These are phyloP conservation scores for Exserohilum turcica DNA, from an alignment of 2,329 filamentous ascomycete genomes.

Conservation along the genomic window DNA sequence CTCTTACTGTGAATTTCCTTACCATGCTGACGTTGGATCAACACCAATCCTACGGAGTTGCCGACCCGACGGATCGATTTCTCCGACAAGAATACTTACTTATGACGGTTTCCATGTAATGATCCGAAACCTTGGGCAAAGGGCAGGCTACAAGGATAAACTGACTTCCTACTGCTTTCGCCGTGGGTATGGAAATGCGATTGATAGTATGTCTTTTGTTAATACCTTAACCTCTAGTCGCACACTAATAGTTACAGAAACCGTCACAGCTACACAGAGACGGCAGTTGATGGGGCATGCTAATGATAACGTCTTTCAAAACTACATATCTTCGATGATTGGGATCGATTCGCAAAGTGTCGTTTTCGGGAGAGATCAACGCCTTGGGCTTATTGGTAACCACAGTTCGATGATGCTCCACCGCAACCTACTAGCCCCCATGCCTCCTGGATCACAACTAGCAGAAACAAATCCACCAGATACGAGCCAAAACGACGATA, in stretches of 20 bases:
- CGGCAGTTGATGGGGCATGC: background rate
- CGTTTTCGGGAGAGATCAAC: background rate
- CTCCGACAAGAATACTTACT: background rate
- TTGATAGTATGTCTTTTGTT: slow-evolving; percentile 2
- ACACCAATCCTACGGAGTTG: slow-evolving; percentile 1
- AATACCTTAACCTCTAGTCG: background rate
- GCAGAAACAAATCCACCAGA: no score
- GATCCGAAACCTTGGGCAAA: slow-evolving; percentile 1
- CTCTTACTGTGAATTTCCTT: no score
- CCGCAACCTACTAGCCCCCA: slow-evolving; percentile 1
- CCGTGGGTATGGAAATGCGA: background rate
- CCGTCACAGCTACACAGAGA: background rate
- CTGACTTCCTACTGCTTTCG: slow-evolving; percentile 12
- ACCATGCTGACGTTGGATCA: background rate
- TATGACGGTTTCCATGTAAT: slow-evolving; percentile 8
- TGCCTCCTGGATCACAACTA: slow-evolving; percentile 5
- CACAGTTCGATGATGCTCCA: slow-evolving; percentile 7
- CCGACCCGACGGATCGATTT: background rate
- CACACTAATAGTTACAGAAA: background rate
- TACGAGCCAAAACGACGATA: no score
- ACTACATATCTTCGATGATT: slow-evolving; percentile 3
- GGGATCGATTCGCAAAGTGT: background rate
- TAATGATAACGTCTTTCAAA: background rate
- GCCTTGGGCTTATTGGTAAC: background rate
- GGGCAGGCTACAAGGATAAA: slow-evolving; percentile 7